Base-by-base conservation (phyloP, 306 rosid species). In the Lathyrus aphaca region DNA sequence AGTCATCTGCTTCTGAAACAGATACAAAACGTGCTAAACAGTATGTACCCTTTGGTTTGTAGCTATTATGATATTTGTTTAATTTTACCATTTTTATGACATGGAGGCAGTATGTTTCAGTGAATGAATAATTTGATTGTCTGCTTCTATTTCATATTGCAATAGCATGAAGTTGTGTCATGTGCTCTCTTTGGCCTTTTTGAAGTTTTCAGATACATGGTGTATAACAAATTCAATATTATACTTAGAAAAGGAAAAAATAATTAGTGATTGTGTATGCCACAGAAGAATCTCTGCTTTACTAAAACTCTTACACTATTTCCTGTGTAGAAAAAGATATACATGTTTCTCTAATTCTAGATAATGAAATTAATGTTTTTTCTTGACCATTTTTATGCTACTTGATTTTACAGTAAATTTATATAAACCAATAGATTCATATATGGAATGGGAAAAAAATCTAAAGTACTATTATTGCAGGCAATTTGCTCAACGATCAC, bases 401-500 rank as follows among this genome's bases (percentile, higher is more conserved):
- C 71, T 59, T 63, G 68, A 38, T 39, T 35, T 35, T n/a, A 4
- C 9, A 23, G 9, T 27, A 61, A 4, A 18, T 71, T 69, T 48
- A 61, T 11, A 32, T 53, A 10, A 16, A 35, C 55, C 63, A 45
- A 16, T 49, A 40, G 48, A 56, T 55, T 64, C 23, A 23, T 77
- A 23, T 55, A 50, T 65, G 44, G 40, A 50, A 39, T 19, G 38
- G 73, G 13, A 3, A n/a, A 49, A 6, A 15, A 62, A 37, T 50
- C 43, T 82, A 79, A 73, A 77, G 54, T 66, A 68, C 61, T 76
- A 37, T 13, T 65, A 44, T 51, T 88, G 77, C 87, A 95, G 99
- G 90, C 97, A 95, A 86, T 91, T 91, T 77, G 99, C 99, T 69
- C 99, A 95, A 79, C 96, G 99, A 8, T 95, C 99, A 42, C 87